Conservation (phyloP, 1,284 basidiomycete genomes). For the Cystobasidiaceae sp. region DNA sequence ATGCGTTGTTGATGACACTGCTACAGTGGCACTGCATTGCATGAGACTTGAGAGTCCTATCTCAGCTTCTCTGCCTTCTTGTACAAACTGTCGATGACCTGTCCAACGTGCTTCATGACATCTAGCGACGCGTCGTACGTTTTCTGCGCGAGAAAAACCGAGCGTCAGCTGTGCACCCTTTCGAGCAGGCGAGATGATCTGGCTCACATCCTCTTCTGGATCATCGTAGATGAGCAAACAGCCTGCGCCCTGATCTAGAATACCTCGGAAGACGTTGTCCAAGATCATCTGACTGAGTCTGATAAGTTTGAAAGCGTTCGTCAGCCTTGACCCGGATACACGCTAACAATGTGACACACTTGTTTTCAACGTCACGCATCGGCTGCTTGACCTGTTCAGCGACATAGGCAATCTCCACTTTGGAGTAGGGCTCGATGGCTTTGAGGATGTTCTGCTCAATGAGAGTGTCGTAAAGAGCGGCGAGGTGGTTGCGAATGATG, state of each 20-base stretch:
- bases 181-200: neutral
- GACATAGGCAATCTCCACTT: slow-evolving; percentile 84
- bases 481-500: slow-evolving; percentile 87
- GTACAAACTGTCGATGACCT: slow-evolving; percentile 64
- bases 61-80: slow-evolving; percentile 26
- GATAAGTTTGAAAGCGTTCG: neutral
- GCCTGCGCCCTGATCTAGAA: slow-evolving; percentile 89
- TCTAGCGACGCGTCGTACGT: slow-evolving; percentile 81
- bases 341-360: slow-evolving; percentile 57
- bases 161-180: neutral
- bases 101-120: slow-evolving; percentile 80
- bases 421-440: slow-evolving; percentile 90
- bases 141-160: slow-evolving; percentile 53
- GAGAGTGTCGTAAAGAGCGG: slow-evolving; percentile 87
- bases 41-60: no score
- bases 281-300: slow-evolving; percentile 97
- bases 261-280: slow-evolving; percentile 89
- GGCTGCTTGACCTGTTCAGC: slow-evolving; percentile 85
- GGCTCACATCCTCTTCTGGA: slow-evolving; percentile 61
- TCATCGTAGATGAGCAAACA: slow-evolving; percentile 86
- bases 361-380: slow-evolving; percentile 84
- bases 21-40: neutral
- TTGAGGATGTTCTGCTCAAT: slow-evolving; percentile 90
- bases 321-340: neutral
- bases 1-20: no score